Evolutionary conservation across 169 alveolate genomes (phyloP).

Genomic region (Eimeria praecox): DNA sequence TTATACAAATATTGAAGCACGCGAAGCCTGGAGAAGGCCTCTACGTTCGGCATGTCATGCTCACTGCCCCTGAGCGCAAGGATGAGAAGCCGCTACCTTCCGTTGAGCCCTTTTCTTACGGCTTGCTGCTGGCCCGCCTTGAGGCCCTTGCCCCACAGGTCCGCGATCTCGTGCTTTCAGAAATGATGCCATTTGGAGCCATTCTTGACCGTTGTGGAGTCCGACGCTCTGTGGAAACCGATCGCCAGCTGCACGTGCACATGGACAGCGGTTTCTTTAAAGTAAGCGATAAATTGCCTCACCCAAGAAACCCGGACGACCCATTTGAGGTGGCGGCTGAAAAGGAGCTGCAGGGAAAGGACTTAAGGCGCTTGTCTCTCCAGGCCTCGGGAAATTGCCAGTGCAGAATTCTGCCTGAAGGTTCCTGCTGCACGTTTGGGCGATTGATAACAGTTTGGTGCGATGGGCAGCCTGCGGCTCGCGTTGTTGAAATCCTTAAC

Average conservation of each 20-base stretch:
- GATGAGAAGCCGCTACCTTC: background rate
- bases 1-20: background rate
- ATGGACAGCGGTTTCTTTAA: background rate
- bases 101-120: conserved; percentile 42
- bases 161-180: conserved; percentile 33
- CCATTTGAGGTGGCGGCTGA: background rate
- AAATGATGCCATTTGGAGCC: conserved; percentile 25
- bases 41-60: conserved; percentile 62
- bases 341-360: background rate
- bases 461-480: conserved; percentile 63
- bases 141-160: background rate
- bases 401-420: background rate
- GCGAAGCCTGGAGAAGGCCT: conserved; percentile 37
- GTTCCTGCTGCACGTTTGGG: conserved; percentile 34
- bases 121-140: conserved; percentile 48
- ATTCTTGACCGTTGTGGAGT: conserved; percentile 55
- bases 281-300: background rate
- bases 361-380: background rate
- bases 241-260: conserved; percentile 42
- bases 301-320: too few relatives aligned
- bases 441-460: conserved; percentile 44
- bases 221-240: conserved; percentile 37
- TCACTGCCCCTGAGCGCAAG: background rate
- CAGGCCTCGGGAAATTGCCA: conserved; percentile 1
- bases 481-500: conserved; percentile 43